Evolutionary conservation across 805 yeast genomes (phyloP).

Genomic region (Monosporozyma siamensis): DNA sequence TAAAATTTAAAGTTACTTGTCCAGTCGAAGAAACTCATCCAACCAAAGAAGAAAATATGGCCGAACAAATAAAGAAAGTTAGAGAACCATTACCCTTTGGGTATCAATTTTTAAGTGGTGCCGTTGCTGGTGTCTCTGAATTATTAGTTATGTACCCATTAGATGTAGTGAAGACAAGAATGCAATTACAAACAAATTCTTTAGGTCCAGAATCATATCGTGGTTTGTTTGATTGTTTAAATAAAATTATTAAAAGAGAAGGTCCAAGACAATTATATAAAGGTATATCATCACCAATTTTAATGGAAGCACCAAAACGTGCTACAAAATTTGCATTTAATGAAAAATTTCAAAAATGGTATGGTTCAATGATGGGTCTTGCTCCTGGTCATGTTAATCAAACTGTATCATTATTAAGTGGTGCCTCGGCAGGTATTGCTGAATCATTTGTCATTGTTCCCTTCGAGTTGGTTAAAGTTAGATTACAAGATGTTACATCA

Average conservation of each 20-base stretch:
- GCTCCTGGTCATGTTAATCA: conserved; percentile 50
- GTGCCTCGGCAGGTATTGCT: conserved; percentile 97
- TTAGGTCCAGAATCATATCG: conserved; percentile 35
- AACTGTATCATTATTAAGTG: conserved; percentile 78
- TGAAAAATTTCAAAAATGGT: conserved; percentile 89
- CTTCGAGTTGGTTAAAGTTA: conserved; percentile 88
- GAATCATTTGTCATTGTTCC: conserved; percentile 97
- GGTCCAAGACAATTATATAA: conserved; percentile 78
- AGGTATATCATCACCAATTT: conserved; percentile 91
- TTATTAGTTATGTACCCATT: conserved; percentile 91
- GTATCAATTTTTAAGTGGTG: conserved; percentile 89
- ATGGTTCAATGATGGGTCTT: conserved; percentile 62
- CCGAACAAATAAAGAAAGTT: not conserved
- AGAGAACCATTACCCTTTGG: conserved; percentile 61
- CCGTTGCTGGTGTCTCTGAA: conserved; percentile 95
- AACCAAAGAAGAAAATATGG: no score
- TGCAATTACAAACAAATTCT: conserved; percentile 56
- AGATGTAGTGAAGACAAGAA: conserved; percentile 94
- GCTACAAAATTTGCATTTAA: conserved; percentile 98
- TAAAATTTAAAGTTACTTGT: no score
- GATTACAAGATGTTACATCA: conserved; percentile 82
- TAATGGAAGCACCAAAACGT: conserved; percentile 99
- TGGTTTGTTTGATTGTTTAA: conserved; percentile 78
- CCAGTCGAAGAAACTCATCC: no score
- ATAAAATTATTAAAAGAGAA: conserved; percentile 76